A percentile compares a stretch with the other conserved stretches of the same genome.
These are phyloP conservation scores for Onygenales sp. DNA, from an alignment of 2,329 filamentous ascomycete species.

Conservation along the genomic window DNA sequence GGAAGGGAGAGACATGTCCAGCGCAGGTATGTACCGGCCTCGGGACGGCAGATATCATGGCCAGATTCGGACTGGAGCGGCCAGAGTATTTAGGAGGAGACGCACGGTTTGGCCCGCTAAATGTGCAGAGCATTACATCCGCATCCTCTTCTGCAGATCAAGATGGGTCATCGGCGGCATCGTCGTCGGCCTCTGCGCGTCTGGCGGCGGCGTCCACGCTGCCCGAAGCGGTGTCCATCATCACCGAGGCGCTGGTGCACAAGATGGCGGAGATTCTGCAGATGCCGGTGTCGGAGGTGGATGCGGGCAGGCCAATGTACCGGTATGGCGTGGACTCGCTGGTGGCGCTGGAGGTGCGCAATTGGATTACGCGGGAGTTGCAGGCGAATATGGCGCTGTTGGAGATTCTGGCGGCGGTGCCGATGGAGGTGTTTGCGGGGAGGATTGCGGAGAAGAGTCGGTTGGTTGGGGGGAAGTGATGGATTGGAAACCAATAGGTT, in stretches of 20 bases:
- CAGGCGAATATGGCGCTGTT: constrained; percentile 5
- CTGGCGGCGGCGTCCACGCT: background rate
- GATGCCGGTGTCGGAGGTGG: background rate
- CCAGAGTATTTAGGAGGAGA: background rate
- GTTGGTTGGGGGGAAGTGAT: background rate
- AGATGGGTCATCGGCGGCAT: background rate
- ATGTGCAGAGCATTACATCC: background rate
- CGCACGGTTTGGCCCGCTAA: background rate
- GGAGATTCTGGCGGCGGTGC: constrained; percentile 3
- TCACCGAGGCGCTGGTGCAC: background rate
- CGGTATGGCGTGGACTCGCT: constrained; percentile 8
- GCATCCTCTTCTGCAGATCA: background rate
- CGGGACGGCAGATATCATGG: background rate
- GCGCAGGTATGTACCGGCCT: background rate
- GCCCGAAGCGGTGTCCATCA: background rate
- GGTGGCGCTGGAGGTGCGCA: constrained; percentile 7
- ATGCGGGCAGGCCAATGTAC: background rate
- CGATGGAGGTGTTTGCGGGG: constrained; percentile 1
- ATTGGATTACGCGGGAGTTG: background rate
- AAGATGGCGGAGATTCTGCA: background rate
- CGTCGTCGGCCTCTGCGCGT: background rate
- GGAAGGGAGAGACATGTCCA: background rate
- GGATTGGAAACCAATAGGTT: background rate
- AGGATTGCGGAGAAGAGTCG: constrained; percentile 2
- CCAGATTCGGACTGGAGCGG: background rate